Base-by-base conservation (phyloP, 352 stramenopile species). In the Pythium rhizo-oryzae region DNA sequence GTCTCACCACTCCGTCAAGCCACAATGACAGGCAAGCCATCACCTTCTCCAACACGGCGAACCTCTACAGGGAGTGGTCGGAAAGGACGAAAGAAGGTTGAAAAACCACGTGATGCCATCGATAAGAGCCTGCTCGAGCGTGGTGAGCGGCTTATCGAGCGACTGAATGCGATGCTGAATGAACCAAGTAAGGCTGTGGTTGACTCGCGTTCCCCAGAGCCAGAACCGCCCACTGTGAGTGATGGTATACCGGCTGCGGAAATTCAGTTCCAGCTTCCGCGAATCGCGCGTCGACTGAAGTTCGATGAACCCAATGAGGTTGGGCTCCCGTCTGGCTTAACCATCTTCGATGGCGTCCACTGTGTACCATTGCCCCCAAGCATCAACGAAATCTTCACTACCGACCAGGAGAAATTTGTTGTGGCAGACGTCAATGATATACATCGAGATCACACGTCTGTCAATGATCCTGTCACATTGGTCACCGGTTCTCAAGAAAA, bases 251-350 rank as follows among this genome's bases (percentile, higher is more conserved):
- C 33, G 13, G 23, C 63, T 19, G 41, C 30, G 8, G 72, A 81
- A 21, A 33, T 59, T 16, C 53, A 37, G 2, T 67, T 62, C 8
- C 24, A 58, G 11, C 72, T 77, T 25, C 74, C 72, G 12, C 55
- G 76, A 2, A 72, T 84, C 33, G 86, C 80, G 8, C 77, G 82
- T 11, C 71, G 82, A 33, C 64, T 93, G 52, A 69, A 74, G 43
- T 93, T 90, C 65, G 75, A 82, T 44, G 65, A 46, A n/a, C 12
- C 24, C 7, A 18, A 16, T 5, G 30, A 59, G 0, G 21, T 23
- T 8, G 39, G 28, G 28, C 28, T 60, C 18, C 12, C 43, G 8
- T n/a, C 16, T 23, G 15, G 7, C 16, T 21, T 4, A 2, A 24
- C 13, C 19, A 11, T 51, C 24, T 11, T 11, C n/a, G 9, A 28